Evolutionary conservation across 2,329 filamentous ascomycete species (phyloP).

Genomic region (Fusarium nelsonii): DNA sequence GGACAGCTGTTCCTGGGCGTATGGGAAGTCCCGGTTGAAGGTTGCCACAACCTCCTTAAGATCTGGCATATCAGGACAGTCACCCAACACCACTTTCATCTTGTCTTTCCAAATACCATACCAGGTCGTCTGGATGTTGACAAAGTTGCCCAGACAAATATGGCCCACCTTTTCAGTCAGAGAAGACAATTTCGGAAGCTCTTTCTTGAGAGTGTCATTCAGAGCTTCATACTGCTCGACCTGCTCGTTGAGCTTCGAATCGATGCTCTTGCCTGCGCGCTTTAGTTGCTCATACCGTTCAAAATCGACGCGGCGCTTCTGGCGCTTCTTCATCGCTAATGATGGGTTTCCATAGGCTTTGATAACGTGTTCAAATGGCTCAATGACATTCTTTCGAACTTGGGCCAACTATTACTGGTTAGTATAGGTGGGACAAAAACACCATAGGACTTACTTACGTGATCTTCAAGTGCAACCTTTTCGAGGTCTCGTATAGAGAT

Average conservation of each 20-base stretch:
- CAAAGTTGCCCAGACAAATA: slow-evolving; percentile 83
- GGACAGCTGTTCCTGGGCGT: slow-evolving; percentile 78
- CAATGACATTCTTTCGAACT: slow-evolving; percentile 85
- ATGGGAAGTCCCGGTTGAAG: slow-evolving; percentile 83
- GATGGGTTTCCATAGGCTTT: slow-evolving; percentile 86
- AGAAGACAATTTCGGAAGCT: slow-evolving; percentile 85
- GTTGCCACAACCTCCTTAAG: slow-evolving; percentile 79
- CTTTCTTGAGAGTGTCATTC: slow-evolving; percentile 93
- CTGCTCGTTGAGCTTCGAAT: slow-evolving; percentile 85
- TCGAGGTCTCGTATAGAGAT: slow-evolving; percentile 88
- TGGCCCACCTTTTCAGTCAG: slow-evolving; percentile 88
- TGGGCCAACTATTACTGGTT: slow-evolving; percentile 63
- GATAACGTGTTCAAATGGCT: slow-evolving; percentile 83
- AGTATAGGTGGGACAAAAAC: not conserved
- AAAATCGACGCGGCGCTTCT: slow-evolving; percentile 92
- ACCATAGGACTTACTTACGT: slow-evolving; percentile 67
- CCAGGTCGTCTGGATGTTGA: slow-evolving; percentile 87
- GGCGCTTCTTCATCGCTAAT: slow-evolving; percentile 91
- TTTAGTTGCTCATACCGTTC: slow-evolving; percentile 83
- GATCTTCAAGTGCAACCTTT: slow-evolving; percentile 83
- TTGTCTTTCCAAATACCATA: slow-evolving; percentile 86
- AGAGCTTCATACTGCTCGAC: slow-evolving; percentile 91
- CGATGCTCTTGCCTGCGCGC: slow-evolving; percentile 84
- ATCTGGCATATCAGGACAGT: slow-evolving; percentile 71
- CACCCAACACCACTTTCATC: slow-evolving; percentile 78